phyloP scores from a whole-genome alignment of 805 yeast species.

The Candida corydali region DNA sequence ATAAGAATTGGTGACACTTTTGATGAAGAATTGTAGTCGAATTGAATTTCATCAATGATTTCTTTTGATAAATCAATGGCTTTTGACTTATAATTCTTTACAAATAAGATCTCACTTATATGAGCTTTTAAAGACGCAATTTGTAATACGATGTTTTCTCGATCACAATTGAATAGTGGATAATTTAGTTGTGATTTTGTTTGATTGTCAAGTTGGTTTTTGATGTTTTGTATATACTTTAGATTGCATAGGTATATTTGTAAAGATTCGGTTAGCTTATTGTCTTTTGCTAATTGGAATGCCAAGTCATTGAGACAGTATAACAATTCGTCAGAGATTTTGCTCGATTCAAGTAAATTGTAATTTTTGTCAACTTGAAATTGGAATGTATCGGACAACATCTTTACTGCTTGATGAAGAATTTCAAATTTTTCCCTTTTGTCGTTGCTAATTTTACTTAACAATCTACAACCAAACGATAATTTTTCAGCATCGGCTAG shows the following conservation, averaged over 20 bases:
- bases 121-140: slow-evolving; percentile 34
- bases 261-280: slow-evolving; percentile 21
- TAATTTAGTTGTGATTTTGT: slow-evolving; percentile 21
- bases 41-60: slow-evolving; percentile 32
- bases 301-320: slow-evolving; percentile 32
- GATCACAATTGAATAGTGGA: slow-evolving; percentile 35
- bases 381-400: slow-evolving; percentile 28
- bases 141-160: slow-evolving; percentile 22
- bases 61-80: slow-evolving; percentile 42
- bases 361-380: slow-evolving; percentile 20
- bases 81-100: slow-evolving; percentile 31
- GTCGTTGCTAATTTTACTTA: slow-evolving; percentile 23
- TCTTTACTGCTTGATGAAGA: slow-evolving; percentile 26
- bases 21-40: slow-evolving; percentile 21
- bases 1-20: slow-evolving; percentile 25
- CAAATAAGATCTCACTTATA: slow-evolving; percentile 40
- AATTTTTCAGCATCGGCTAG: slow-evolving; percentile 40
- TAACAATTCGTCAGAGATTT: slow-evolving; percentile 36
- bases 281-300: slow-evolving; percentile 19
- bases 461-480: slow-evolving; percentile 35
- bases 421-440: slow-evolving; percentile 19
- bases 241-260: slow-evolving; percentile 36
- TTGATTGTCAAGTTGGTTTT: slow-evolving; percentile 12
- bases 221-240: slow-evolving; percentile 18
- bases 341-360: slow-evolving; percentile 21